A percentile compares a stretch with the other conserved stretches of the same genome.
Evolutionary conservation across 2,329 filamentous ascomycete species (phyloP).

Genomic region (Hansfordia pulvinata): DNA sequence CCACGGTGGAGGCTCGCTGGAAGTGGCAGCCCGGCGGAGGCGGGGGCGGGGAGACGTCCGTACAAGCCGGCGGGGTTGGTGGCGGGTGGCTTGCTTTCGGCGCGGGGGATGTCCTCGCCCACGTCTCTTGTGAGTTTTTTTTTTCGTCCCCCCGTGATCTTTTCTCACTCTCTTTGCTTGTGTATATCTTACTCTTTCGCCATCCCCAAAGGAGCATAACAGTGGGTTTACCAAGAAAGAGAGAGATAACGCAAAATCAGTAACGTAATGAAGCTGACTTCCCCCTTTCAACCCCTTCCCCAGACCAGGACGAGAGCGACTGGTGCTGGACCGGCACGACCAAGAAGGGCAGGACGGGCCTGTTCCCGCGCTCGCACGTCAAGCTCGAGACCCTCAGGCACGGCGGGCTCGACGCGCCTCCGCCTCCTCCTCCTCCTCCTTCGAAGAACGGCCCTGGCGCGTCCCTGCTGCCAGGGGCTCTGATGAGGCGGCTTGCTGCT

Average conservation of each 20-base stretch:
- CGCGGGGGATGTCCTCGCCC: conserved; percentile 35
- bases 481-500: too few species aligned
- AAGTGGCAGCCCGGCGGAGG: conserved; percentile 16
- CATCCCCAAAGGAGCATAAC: background rate
- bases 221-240: too few species aligned
- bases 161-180: too few species aligned
- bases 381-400: conserved; percentile 30
- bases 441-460: too few species aligned
- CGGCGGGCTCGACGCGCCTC: too few species aligned
- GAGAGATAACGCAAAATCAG: too few species aligned
- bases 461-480: too few species aligned
- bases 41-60: too few species aligned
- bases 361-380: conserved; percentile 37
- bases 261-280: conserved; percentile 14
- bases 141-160: too few species aligned
- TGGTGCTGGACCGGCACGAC: conserved; percentile 45
- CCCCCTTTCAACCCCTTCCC: background rate
- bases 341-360: conserved; percentile 35
- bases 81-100: conserved; percentile 24
- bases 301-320: conserved; percentile 30
- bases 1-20: conserved; percentile 16
- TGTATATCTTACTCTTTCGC: too few species aligned
- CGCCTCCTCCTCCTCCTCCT: too few species aligned
- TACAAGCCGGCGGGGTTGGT: too few species aligned
- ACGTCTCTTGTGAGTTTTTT: conserved; percentile 35